Percentiles rank a stretch among this genome's conserved stretches.
Evolutionary conservation across 1,284 basidiomycete species (phyloP).

Genomic region (Ceratobasidium sp.): DNA sequence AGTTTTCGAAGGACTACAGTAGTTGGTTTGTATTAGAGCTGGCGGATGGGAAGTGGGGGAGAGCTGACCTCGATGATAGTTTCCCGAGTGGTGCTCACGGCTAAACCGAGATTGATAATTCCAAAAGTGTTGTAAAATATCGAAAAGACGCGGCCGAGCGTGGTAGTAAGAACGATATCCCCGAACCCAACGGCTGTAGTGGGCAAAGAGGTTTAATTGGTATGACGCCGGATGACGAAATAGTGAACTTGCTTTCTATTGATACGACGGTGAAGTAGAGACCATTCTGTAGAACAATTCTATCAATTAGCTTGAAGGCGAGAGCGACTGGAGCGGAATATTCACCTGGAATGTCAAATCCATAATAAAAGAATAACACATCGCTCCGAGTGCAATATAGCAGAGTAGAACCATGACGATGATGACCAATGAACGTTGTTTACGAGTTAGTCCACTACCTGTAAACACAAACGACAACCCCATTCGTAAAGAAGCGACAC

Average conservation of each 20-base stretch:
- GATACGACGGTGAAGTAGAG: slow-evolving; percentile 72
- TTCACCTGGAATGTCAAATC: slow-evolving; percentile 64
- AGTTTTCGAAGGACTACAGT: slow-evolving; percentile 64
- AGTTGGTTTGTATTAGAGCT: no score
- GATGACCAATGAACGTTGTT: slow-evolving; percentile 81
- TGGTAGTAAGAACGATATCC: slow-evolving; percentile 70
- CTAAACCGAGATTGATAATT: slow-evolving; percentile 63
- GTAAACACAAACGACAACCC: neutral
- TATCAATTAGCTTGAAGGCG: neutral
- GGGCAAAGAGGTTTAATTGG: neutral
- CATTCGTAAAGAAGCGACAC: neutral
- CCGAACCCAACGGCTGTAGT: slow-evolving; percentile 77
- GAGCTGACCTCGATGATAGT: slow-evolving; percentile 69
- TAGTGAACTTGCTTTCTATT: slow-evolving; percentile 64
- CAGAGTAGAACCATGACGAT: slow-evolving; percentile 78
- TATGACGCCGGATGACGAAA: neutral
- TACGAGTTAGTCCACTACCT: slow-evolving; percentile 84
- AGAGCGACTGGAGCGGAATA: neutral
- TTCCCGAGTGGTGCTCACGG: slow-evolving; percentile 75
- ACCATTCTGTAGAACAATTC: slow-evolving; percentile 8
- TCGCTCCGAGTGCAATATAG: slow-evolving; percentile 78
- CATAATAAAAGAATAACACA: slow-evolving; percentile 71
- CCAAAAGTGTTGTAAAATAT: slow-evolving; percentile 69
- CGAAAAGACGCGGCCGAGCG: slow-evolving; percentile 67
- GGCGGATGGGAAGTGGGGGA: neutral